Base-by-base conservation (phyloP, 768 basidiomycete genomes). In the Leccinum variicolor region DNA sequence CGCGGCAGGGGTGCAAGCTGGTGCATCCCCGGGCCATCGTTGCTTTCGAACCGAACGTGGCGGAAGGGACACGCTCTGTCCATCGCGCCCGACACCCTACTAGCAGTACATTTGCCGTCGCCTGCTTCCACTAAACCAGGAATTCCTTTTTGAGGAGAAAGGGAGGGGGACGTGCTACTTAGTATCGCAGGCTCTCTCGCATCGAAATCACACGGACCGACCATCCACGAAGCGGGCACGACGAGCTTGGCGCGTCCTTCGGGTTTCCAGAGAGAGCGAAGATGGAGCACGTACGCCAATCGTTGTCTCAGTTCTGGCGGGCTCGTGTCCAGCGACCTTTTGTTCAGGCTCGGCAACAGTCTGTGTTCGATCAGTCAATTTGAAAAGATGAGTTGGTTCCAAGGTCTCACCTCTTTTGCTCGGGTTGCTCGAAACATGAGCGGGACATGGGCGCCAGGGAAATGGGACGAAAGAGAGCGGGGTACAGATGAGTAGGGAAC, bases 191-290 rank as follows among this genome's bases (percentile, higher is more conserved):
- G 28, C 34, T 15, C n/a, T 49, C 41, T 45, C 13, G 8, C 39
- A 41, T 41, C 34, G 45, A 28, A 17, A 29, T 11, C 1, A 47
- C 8, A 28, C 26, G 45, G 47, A 60, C 68, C 1, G n/a, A 69
- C 68, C 69, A 54, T 66, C 69, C 69, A 71, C 50, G 53, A 58
- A 7, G 61, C 46, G 33, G 69, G 67, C 0, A 67, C 61, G 57
- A 61, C 4, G 36, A 68, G 61, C n/a, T 63, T 62, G 52, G 57
- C 31, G 10, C 50, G 43, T 53, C 50, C 56, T 43, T 61, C 48
- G 4, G 64, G 62, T 43, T 31, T 59, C 69, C 69, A 70, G 43
- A 26, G 33, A 21, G 67, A 59, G 28, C 67, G 63, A 23, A 70
- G 69, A 53, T 58, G 61, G 41, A 50, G 53, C 31, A 63, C 50